phyloP scores from a whole-genome alignment of 2,329 filamentous ascomycete genomes.

The Neurospora crassa region DNA sequence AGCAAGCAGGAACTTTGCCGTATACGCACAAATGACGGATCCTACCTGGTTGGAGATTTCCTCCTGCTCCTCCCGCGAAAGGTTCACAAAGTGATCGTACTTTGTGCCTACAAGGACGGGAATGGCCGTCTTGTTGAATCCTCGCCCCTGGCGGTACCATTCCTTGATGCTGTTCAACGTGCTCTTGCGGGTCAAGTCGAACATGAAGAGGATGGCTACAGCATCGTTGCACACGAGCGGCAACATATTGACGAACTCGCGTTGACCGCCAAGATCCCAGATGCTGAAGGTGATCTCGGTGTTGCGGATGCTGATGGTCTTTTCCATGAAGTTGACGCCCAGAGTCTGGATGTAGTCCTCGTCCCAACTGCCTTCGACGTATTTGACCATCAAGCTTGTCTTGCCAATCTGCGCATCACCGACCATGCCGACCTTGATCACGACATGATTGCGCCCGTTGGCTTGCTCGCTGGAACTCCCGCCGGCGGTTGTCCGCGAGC shows the following conservation, averaged over 20 bases:
- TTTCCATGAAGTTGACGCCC: conserved; percentile 99
- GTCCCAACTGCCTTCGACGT: conserved; percentile 98
- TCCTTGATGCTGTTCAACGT: conserved; percentile 99
- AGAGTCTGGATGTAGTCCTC: conserved; percentile 99
- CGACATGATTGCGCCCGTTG: conserved; percentile 62
- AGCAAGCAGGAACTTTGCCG: conserved; percentile 1
- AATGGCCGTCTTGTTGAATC: conserved; percentile 99
- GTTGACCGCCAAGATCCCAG: conserved; percentile 95
- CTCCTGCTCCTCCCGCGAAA: conserved; percentile 92
- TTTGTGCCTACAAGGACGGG: conserved; percentile 96
- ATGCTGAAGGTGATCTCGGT: conserved; percentile 99
- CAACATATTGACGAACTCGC: conserved; percentile 99
- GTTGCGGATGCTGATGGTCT: conserved; percentile 98
- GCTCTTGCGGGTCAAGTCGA: conserved; percentile 94
- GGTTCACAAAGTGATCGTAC: conserved; percentile 99
- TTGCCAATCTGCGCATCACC: conserved; percentile 98
- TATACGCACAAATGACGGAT: background rate
- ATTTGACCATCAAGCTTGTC: conserved; percentile 99
- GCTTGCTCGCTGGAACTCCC: conserved; percentile 23
- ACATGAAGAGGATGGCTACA: conserved; percentile 99
- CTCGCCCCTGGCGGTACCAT: conserved; percentile 94
- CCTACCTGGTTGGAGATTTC: conserved; percentile 91
- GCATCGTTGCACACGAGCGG: conserved; percentile 99
- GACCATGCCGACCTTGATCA: conserved; percentile 99
- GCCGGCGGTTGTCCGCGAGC: conserved; percentile 30